Evolutionary conservation across 148 eudicot genomes (phyloP), one percentile per base, ranked within the genome.

Genomic region (Arbutus unedo): DNA sequence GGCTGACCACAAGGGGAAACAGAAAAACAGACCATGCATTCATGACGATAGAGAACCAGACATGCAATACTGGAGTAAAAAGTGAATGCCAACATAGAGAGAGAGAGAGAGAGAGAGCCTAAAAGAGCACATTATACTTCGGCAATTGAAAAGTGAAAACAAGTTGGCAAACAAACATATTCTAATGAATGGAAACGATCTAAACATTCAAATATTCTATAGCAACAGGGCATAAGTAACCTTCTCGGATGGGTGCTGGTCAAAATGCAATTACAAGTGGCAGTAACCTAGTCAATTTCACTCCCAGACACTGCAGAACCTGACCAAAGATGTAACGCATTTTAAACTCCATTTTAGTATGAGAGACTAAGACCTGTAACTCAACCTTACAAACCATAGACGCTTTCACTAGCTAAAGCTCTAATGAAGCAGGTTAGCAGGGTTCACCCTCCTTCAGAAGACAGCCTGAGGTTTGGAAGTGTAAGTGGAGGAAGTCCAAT

Each of bases 151-250:
- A 47, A 21, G 41, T 8, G 55, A 11, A 51, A 47, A 21, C 70
- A 64, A 57, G 44, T 48, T 31, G 31, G 21, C 43, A 49, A 76
- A 50, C 18, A 4, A 79, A 44, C 15, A 62, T 64, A 79, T 64
- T 66, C 50, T 25, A 2, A 64, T 15, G 16, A 4, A 79, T 45
- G 25, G 14, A 80, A 25, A 66, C 43, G 9, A 10, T 43, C 51
- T 44, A 44, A 80, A 66, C 56, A 38, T 67, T 80, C 75, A 66
- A 47, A 54, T 62, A 47, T 50, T 80, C 38, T 15, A 45, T 48
- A 80, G 8, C 59, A 50, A 66, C 8, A 3, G 14, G 8, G 16
- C 47, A 68, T 68, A 59, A 57, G 60, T 55, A 23, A 31, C 38
- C 21, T 15, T 43, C 31, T 41, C 10, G 23, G 50, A 41, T 47